Evolutionary conservation across 805 yeast genomes (phyloP).

Genomic region (Nakazawaea anatomiae): DNA sequence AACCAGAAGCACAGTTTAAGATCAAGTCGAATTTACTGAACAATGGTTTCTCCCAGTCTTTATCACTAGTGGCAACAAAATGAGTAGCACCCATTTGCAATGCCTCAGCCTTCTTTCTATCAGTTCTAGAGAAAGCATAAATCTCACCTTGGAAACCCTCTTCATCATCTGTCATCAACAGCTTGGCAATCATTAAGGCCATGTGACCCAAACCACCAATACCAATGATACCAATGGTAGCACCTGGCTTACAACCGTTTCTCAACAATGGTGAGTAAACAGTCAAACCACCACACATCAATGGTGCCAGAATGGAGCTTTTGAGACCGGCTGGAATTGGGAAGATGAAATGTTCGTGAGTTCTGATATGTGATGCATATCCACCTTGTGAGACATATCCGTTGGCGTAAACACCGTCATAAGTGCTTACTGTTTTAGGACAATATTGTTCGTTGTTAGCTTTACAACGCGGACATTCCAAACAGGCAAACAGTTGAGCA

Average conservation of each 20-base stretch:
- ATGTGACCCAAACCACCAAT: conserved; percentile 44
- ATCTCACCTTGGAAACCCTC: conserved; percentile 16
- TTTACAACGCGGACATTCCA: conserved; percentile 29
- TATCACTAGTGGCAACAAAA: conserved; percentile 41
- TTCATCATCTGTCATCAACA: conserved; percentile 33
- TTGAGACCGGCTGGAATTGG: conserved; percentile 39
- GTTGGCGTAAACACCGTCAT: conserved; percentile 30
- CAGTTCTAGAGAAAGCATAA: conserved; percentile 35
- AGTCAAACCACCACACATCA: conserved; percentile 48
- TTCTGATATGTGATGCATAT: conserved; percentile 41
- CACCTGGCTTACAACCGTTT: conserved; percentile 29
- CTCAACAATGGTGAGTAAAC: conserved; percentile 43
- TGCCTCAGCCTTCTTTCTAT: conserved; percentile 34
- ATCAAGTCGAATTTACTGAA: conserved; percentile 32
- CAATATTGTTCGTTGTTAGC: conserved; percentile 41
- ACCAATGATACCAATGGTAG: conserved; percentile 36
- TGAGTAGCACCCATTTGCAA: conserved; percentile 33
- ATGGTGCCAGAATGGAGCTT: conserved; percentile 38
- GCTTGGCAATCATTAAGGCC: conserved; percentile 38
- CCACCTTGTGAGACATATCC: conserved; percentile 36
- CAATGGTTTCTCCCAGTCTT: conserved; percentile 30
- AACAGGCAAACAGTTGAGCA: conserved; percentile 34
- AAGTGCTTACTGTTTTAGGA: conserved; percentile 32
- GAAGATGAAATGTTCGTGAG: conserved; percentile 39
- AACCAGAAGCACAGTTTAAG: conserved; percentile 36